Evolutionary conservation across 768 basidiomycete species (phyloP).

Genomic region (Tylopilus felleus): DNA sequence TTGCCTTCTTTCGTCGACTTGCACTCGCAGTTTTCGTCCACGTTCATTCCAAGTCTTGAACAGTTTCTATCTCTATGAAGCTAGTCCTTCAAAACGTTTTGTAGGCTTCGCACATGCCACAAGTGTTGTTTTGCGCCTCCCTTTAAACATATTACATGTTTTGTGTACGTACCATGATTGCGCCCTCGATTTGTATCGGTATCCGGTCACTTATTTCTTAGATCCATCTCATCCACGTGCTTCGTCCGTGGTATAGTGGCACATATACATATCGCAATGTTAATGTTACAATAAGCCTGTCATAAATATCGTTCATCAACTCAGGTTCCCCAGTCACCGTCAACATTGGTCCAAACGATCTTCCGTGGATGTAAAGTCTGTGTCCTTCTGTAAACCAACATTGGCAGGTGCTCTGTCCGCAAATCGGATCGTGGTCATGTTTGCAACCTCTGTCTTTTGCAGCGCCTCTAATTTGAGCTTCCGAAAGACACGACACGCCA

Average conservation of each 20-base stretch:
- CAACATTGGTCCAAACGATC: not conserved
- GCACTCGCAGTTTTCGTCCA: conserved; percentile 3
- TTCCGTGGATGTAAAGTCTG: not conserved
- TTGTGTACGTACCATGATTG: not conserved
- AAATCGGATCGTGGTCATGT: conserved; percentile 19
- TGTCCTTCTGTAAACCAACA: not conserved
- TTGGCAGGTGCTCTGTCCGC: conserved; percentile 1
- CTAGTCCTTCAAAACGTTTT: conserved; percentile 1
- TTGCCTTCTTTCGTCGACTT: not conserved
- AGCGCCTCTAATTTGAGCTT: conserved; percentile 27
- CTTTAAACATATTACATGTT: not conserved
- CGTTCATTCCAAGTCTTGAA: conserved; percentile 8
- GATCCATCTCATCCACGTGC: not conserved
- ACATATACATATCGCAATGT: not conserved
- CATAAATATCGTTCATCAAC: not conserved
- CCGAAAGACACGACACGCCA: conserved; percentile 36
- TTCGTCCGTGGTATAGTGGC: not conserved
- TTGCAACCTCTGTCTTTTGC: conserved; percentile 5
- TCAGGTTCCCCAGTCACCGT: not conserved
- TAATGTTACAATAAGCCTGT: not conserved
- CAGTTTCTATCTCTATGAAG: not conserved
- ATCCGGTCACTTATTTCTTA: not conserved
- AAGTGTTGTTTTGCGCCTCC: not conserved
- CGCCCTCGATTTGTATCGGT: conserved; percentile 19
- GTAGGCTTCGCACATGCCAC: not conserved